These are phyloP conservation scores for Rhodotorula sphaerocarpa DNA, from an alignment of 768 basidiomycete species.

Conservation along the genomic window DNA sequence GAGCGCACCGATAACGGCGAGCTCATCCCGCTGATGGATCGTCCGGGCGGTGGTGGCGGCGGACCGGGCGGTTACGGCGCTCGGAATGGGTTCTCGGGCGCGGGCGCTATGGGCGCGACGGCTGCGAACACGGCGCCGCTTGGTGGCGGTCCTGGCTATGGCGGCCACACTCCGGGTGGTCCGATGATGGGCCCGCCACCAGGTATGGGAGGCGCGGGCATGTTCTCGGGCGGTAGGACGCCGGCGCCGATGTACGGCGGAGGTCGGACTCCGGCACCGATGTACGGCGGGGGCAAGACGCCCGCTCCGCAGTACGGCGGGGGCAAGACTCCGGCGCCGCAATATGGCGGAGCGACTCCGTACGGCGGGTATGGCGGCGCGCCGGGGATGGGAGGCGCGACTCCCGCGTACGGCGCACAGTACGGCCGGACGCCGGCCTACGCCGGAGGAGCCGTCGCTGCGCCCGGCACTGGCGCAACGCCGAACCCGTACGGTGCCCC, in stretches of 20 bases:
- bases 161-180: neutral
- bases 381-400: conserved; percentile 5
- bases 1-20: conserved; percentile 29
- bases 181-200: neutral
- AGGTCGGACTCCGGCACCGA: neutral
- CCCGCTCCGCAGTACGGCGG: conserved; percentile 33
- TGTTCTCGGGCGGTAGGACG: neutral
- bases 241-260: conserved; percentile 10
- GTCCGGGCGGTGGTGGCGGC: conserved; percentile 11
- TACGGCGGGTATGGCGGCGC: conserved; percentile 34
- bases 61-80: conserved; percentile 3
- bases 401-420: conserved; percentile 4
- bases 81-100: conserved; percentile 8
- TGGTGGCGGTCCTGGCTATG: conserved; percentile 14
- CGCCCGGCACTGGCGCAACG: neutral
- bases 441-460: no score
- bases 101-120: conserved; percentile 9
- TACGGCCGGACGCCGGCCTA: neutral
- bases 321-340: conserved; percentile 30
- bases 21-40: conserved; percentile 22
- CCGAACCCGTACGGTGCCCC: conserved; percentile 7
- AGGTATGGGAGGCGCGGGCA: neutral
- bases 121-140: conserved; percentile 18
- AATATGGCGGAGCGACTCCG: conserved; percentile 18
- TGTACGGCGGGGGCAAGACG: conserved; percentile 32